These are phyloP conservation scores for Anastatica hierochuntica DNA, from an alignment of 345 rosid species.

Conservation along the genomic window DNA sequence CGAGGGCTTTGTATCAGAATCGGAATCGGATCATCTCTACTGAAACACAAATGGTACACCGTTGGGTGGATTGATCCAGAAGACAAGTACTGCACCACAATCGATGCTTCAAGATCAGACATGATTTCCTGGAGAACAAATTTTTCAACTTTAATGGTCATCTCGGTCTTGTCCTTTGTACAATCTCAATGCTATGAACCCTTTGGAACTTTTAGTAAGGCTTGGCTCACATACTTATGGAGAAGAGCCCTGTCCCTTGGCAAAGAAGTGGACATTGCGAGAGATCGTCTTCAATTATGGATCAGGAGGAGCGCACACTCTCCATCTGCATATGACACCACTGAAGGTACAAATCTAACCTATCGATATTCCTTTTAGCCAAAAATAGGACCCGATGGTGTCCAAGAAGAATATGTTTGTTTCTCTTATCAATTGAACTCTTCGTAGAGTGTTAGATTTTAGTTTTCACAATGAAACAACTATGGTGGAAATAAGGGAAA, in stretches of 20 bases:
- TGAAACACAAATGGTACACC: slow-evolving; percentile 91
- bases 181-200: no score
- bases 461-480: no score
- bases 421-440: no score
- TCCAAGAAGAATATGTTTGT: no score
- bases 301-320: slow-evolving; percentile 66
- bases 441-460: no score
- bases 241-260: slow-evolving; percentile 77
- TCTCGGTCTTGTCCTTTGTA: no score
- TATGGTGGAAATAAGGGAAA: no score
- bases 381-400: not conserved
- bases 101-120: slow-evolving; percentile 56
- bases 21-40: slow-evolving; percentile 37
- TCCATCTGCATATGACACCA: slow-evolving; percentile 79
- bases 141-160: slow-evolving; percentile 45
- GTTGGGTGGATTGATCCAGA: slow-evolving; percentile 86
- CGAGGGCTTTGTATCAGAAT: slow-evolving; percentile 50
- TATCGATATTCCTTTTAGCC: not conserved
- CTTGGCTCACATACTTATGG: slow-evolving; percentile 99
- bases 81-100: slow-evolving; percentile 75
- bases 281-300: slow-evolving; percentile 78
- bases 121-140: slow-evolving; percentile 78
- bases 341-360: slow-evolving; percentile 51
- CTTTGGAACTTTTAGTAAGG: no score
- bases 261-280: slow-evolving; percentile 67